Conservation (phyloP, 2,329 filamentous ascomycete genomes). For the Fonsecaea erecta region DNA sequence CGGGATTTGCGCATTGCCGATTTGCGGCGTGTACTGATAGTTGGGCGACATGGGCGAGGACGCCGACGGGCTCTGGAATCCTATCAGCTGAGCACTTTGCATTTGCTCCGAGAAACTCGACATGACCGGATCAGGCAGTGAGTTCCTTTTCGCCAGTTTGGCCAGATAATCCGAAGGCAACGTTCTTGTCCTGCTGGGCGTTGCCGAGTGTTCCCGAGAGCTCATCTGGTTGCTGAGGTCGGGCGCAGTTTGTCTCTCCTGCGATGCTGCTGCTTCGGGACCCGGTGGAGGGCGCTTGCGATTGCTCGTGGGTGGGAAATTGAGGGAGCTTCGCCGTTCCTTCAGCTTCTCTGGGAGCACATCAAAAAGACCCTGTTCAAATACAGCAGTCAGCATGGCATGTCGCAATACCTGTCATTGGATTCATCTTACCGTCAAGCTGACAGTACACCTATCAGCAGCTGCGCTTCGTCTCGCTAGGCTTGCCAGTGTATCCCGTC, state of each 20-base stretch:
- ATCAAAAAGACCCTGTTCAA: conserved; percentile 74
- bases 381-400: conserved; percentile 10
- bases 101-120: conserved; percentile 38
- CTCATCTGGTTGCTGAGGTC: conserved; percentile 17
- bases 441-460: conserved; percentile 80
- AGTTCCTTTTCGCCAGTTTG: conserved; percentile 34
- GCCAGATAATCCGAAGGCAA: conserved; percentile 35
- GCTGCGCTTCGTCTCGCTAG: conserved; percentile 84
- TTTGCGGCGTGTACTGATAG: conserved; percentile 38
- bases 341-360: conserved; percentile 76
- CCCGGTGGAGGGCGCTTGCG: conserved; percentile 54
- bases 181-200: conserved; percentile 30
- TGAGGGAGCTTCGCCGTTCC: conserved; percentile 53
- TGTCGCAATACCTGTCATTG: neutral
- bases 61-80: conserved; percentile 39
- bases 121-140: conserved; percentile 38
- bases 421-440: conserved; percentile 68
- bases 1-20: conserved; percentile 43
- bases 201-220: conserved; percentile 20
- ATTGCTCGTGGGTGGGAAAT: conserved; percentile 47
- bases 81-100: conserved; percentile 26
- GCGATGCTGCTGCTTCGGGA: conserved; percentile 18
- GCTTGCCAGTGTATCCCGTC: conserved; percentile 78
- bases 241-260: conserved; percentile 17
- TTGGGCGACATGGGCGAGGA: conserved; percentile 24